A percentile compares a stretch with the other conserved stretches of the same genome.
These are phyloP conservation scores for Neurospora terricola DNA, from an alignment of 495 filamentous ascomycete genomes.

Conservation along the genomic window DNA sequence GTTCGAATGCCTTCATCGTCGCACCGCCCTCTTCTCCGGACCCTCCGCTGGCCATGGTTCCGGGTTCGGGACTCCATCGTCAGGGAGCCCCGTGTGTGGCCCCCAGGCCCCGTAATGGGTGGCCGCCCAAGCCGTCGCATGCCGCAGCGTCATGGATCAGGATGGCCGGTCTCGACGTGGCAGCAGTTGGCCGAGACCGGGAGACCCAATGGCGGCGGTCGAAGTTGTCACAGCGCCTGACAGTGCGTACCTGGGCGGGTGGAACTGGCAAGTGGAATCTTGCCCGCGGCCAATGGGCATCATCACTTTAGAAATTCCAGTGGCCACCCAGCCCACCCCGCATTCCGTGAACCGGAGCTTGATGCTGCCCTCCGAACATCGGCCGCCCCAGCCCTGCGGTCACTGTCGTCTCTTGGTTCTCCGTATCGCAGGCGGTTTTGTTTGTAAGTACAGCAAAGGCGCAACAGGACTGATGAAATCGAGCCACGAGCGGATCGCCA, in stretches of 20 bases:
- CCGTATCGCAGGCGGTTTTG: not conserved
- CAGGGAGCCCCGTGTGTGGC: not conserved
- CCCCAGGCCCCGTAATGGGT: not conserved
- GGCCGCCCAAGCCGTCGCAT: not conserved
- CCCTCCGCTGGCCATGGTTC: not conserved
- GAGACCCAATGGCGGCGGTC: not conserved
- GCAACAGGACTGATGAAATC: not conserved
- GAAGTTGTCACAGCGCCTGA: not conserved
- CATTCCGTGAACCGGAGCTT: conserved; percentile 28
- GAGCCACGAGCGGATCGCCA: not conserved
- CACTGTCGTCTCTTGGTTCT: not conserved
- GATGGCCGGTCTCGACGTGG: not conserved
- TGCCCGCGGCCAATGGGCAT: conserved; percentile 14
- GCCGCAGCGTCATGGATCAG: not conserved
- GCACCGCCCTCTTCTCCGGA: not conserved
- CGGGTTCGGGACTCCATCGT: not conserved
- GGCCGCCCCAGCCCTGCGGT: conserved; percentile 4
- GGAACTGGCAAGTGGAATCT: not conserved
- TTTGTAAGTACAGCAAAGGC: not conserved
- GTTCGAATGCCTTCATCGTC: not conserved
- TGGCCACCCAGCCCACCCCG: conserved; percentile 21
- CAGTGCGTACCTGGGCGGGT: not conserved
- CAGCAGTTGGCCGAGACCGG: not conserved
- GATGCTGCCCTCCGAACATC: conserved; percentile 21
- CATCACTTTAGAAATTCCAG: conserved; percentile 20